Evolutionary conservation across 495 filamentous ascomycete genomes (phyloP).

Genomic region (Elaphomyces granulatus): DNA sequence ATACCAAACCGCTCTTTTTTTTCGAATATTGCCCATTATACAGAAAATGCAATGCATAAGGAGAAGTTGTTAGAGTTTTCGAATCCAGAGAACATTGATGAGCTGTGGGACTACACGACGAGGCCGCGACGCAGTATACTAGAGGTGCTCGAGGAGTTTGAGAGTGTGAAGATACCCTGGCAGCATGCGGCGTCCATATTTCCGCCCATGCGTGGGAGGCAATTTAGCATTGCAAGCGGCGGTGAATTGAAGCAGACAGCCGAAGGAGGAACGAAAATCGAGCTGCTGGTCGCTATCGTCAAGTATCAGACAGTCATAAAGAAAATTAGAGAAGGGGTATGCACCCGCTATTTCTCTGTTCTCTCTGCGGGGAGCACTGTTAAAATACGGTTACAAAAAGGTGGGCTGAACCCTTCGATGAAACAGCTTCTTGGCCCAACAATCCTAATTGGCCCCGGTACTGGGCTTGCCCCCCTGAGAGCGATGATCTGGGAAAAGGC

Average conservation of each 20-base stretch:
- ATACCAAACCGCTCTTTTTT: conserved; percentile 87
- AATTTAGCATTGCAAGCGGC: conserved; percentile 80
- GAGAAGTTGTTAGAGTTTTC: conserved; percentile 76
- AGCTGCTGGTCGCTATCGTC: conserved; percentile 80
- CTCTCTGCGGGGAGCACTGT: conserved; percentile 44
- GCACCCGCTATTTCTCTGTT: conserved; percentile 66
- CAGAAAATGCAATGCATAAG: conserved; percentile 53
- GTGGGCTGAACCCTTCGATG: conserved; percentile 38
- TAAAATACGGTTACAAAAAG: conserved; percentile 41
- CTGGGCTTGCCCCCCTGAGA: conserved; percentile 79
- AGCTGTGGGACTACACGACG: conserved; percentile 90
- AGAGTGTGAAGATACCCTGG: conserved; percentile 67
- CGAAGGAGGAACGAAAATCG: conserved; percentile 37
- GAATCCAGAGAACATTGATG: conserved; percentile 61
- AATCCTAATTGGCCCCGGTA: conserved; percentile 77
- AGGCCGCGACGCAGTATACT: conserved; percentile 82
- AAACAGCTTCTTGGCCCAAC: conserved; percentile 40
- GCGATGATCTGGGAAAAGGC: conserved; percentile 59
- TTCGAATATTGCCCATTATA: conserved; percentile 53
- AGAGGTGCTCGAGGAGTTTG: conserved; percentile 83
- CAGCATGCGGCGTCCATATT: conserved; percentile 53
- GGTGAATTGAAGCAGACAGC: conserved; percentile 33
- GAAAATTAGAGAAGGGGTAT: conserved; percentile 72
- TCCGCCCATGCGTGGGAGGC: conserved; percentile 59
- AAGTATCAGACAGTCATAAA: conserved; percentile 84